These are phyloP conservation scores for Taphrina deformans DNA, from an alignment of 1,139 yeast genomes.

Conservation along the genomic window DNA sequence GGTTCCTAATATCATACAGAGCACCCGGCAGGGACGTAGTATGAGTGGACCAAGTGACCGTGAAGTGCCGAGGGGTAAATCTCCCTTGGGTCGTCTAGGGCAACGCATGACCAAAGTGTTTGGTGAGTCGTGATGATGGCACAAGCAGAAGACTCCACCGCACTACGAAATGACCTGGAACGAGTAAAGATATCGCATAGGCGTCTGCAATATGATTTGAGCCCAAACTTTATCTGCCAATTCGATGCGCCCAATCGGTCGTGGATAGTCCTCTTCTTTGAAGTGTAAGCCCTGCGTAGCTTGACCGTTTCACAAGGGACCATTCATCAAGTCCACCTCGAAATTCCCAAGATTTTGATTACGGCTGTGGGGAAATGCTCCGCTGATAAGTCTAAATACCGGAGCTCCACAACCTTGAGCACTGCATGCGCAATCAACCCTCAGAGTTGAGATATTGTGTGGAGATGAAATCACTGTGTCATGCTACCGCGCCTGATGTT, in stretches of 20 bases:
- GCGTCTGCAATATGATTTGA: not conserved
- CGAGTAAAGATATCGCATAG: not conserved
- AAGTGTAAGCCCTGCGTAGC: too few species aligned
- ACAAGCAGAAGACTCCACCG: too few species aligned
- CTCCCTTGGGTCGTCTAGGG: constrained; percentile 13
- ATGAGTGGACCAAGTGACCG: not conserved
- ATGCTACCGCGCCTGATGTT: too few species aligned
- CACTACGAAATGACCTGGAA: too few species aligned
- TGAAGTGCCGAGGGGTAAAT: constrained; percentile 5
- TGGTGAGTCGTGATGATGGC: constrained; percentile 3
- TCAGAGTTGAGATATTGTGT: not conserved
- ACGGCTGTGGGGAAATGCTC: not conserved
- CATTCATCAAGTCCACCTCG: too few species aligned
- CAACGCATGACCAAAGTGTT: constrained; percentile 10
- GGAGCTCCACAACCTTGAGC: too few species aligned
- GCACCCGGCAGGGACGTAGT: constrained; percentile 1
- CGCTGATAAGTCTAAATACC: constrained; percentile 1
- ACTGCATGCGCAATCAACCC: too few species aligned
- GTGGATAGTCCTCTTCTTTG: too few species aligned
- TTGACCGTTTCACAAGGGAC: too few species aligned
- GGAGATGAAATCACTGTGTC: constrained; percentile 5
- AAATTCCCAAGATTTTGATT: too few species aligned
- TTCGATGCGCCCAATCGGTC: too few species aligned
- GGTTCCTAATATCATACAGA: not conserved
- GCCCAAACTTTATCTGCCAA: not conserved